phyloP scores from a whole-genome alignment of 163 green algal species.

The Scenedesmus sp. region DNA sequence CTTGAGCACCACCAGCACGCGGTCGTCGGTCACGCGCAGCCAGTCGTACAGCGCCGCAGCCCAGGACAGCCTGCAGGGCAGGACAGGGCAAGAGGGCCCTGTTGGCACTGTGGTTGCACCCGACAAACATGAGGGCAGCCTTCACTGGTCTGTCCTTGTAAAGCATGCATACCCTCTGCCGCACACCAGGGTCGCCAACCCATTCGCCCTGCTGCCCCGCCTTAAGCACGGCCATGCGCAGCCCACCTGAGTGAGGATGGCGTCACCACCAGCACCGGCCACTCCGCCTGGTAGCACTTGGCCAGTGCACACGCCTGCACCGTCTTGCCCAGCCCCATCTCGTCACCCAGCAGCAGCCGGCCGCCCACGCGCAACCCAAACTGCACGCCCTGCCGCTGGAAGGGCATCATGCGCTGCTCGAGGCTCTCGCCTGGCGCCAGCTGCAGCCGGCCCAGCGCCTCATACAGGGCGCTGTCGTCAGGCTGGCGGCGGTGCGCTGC shows the following conservation, averaged over 20 bases:
- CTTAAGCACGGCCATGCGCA: background rate
- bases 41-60: conserved; percentile 68
- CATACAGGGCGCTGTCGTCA: conserved; percentile 41
- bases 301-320: conserved; percentile 88
- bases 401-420: conserved; percentile 82
- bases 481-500: background rate
- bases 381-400: conserved; percentile 84
- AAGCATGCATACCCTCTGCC: no score
- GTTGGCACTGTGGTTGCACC: no score
- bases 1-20: conserved; percentile 59
- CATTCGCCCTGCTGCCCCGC: background rate
- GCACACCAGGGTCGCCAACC: background rate
- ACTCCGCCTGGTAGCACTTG: conserved; percentile 86
- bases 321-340: conserved; percentile 97
- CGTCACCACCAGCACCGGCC: conserved; percentile 92
- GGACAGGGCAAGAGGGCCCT: background rate
- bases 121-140: no score
- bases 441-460: background rate
- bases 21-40: conserved; percentile 68
- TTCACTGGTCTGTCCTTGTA: no score
- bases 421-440: conserved; percentile 56
- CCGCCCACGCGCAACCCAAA: conserved; percentile 83
- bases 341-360: conserved; percentile 86
- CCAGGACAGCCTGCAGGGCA: conserved; percentile 55
- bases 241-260: conserved; percentile 69